Evolutionary conservation across 2,329 filamentous ascomycete species (phyloP), one percentile per base, ranked within the genome.

Genomic region (Rutstroemia sydowiana): DNA sequence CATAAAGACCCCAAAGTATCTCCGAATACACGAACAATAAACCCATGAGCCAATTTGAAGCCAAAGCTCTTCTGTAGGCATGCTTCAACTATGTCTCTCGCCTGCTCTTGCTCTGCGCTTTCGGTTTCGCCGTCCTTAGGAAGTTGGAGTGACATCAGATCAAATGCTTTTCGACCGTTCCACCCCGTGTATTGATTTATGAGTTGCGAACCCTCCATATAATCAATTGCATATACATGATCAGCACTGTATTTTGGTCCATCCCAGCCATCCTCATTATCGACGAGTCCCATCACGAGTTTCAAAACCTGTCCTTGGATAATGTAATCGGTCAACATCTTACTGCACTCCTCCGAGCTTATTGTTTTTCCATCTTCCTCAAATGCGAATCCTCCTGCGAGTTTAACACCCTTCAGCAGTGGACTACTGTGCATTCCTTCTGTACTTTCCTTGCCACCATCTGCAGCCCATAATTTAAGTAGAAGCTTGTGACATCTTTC

Each of bases 31-130:
- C 71, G 68, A 8, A 79, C 43, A 21, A 79, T 79, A 21, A 79
- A 58, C 0, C 77, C 77, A 56, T 79, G 76, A 0, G 75, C 75
- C 7, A 81, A 63, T 64, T 81, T 81, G 62, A 81, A 75, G 1
- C 71, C 73, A 61, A 77, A 81, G 55, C 75, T 78, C 53, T 63
- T 68, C 13, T 57, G 61, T n/a, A 81, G 61, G 53, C 73, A 75
- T 1, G 59, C 68, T 61, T 79, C 73, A 1, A 81, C 75, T 46
- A 81, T 74, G 55, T 71, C 65, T 30, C 74, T 68, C 0, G 77
- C 77, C 39, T 68, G 57, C 20, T 57, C 66, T 62, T 81, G 78
- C 37, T 76, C 72, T 1, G 60, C 63, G 13, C 53, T 73, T 59
- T 76, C 73, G 10, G 53, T 50, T 47, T 73, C 71, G 1, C 68